phyloP scores from a whole-genome alignment of 1,139 yeast genomes.

The Yamadazyma triangularis region DNA sequence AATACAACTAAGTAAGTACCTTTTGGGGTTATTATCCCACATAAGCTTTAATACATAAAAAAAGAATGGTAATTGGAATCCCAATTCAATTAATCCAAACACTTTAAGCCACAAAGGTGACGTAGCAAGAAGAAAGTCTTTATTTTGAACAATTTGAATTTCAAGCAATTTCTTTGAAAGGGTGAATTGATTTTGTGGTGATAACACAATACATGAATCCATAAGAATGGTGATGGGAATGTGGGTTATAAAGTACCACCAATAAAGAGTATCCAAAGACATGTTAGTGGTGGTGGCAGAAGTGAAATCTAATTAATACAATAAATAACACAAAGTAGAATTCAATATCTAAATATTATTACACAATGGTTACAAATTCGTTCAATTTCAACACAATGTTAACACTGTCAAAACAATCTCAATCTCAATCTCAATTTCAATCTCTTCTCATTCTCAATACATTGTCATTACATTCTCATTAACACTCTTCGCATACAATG shows the following conservation, averaged over 20 bases:
- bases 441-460: too few species aligned
- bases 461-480: too few species aligned
- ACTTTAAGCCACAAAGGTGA: slow-evolving; percentile 64
- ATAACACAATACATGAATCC: slow-evolving; percentile 71
- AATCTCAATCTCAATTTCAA: too few species aligned
- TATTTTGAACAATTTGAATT: slow-evolving; percentile 60
- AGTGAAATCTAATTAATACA: too few species aligned
- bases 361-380: too few species aligned
- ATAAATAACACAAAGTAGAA: too few species aligned
- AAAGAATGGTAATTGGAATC: slow-evolving; percentile 78
- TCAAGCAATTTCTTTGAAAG: slow-evolving; percentile 45
- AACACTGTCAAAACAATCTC: too few species aligned
- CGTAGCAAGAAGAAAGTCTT: slow-evolving; percentile 60
- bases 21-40: slow-evolving; percentile 15
- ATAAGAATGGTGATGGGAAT: slow-evolving; percentile 70
- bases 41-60: slow-evolving; percentile 24
- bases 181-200: slow-evolving; percentile 37
- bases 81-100: slow-evolving; percentile 67
- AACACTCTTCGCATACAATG: too few species aligned
- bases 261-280: slow-evolving; percentile 46
- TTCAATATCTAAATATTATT: too few species aligned
- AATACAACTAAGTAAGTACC: slow-evolving; percentile 50
- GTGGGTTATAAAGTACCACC: slow-evolving; percentile 50
- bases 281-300: too few species aligned
- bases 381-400: too few species aligned